Conservation (phyloP, 1,139 yeast species). For the Hansenula lynferdii region DNA sequence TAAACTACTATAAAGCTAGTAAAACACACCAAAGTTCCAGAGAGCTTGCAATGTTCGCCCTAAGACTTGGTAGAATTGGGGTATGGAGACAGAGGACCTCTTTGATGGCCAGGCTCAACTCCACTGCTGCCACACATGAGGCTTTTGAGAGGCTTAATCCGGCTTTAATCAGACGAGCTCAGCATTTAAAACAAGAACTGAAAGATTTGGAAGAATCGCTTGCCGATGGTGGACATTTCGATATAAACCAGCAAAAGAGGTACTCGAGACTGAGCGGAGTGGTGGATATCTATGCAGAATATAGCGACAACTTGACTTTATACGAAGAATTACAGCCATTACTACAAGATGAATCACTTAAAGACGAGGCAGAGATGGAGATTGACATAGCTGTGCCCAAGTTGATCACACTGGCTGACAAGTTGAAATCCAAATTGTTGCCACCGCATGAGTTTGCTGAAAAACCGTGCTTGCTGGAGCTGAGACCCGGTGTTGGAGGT, state of each 20-base stretch:
- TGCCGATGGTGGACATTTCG: constrained; percentile 42
- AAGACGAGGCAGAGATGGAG: constrained; percentile 33
- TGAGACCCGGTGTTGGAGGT: constrained; percentile 97
- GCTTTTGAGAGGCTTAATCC: constrained; percentile 46
- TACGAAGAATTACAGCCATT: constrained; percentile 35
- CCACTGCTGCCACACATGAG: constrained; percentile 2
- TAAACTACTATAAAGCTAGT: no score
- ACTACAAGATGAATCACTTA: constrained; percentile 28
- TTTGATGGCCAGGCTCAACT: constrained; percentile 9
- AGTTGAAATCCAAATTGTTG: constrained; percentile 53
- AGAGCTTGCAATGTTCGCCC: background rate
- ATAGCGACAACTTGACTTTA: constrained; percentile 30
- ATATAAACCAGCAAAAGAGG: constrained; percentile 49
- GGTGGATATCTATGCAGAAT: constrained; percentile 47
- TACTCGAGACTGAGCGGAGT: constrained; percentile 53
- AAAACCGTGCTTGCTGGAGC: constrained; percentile 73
- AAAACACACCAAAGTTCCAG: no score
- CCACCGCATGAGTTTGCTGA: constrained; percentile 80
- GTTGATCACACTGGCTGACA: constrained; percentile 30
- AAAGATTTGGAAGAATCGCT: constrained; percentile 38
- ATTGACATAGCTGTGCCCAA: constrained; percentile 25
- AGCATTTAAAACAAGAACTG: constrained; percentile 45
- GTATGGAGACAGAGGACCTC: background rate
- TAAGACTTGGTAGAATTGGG: background rate
- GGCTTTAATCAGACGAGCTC: constrained; percentile 58